Base-by-base conservation (phyloP, 2,329 filamentous ascomycete species). In the Neopestalotiopsis sp. region DNA sequence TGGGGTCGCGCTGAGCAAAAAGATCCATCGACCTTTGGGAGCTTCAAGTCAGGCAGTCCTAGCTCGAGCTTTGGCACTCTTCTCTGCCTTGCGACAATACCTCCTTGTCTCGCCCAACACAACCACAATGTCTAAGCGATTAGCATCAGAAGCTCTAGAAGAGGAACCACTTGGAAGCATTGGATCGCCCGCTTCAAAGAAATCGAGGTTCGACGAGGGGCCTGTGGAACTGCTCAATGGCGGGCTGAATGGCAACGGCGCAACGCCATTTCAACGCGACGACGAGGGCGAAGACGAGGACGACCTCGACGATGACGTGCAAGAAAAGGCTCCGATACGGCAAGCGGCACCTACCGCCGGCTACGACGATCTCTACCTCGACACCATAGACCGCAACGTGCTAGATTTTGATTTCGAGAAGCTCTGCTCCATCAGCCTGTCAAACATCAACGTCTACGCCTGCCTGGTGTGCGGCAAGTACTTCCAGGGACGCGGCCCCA, bases 381-480 rank as follows among this genome's bases (percentile, higher is more conserved):
- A 99, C 84, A 98, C 96, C 13, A 97, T 99, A 82, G 91, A 97
- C 80, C 93, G 96, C 76, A 90, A 91, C 77, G 91, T 97, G 61
- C 90, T 98, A 68, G 96, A 99, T 81, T 98, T 98, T 79, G 96
- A 99, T 81, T 99, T 99, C 79, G 96, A 99, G 80, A 99, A 99
- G 85, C 89, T 98, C 13, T 99, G 96, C 83, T 98, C 95, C 30
- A 88, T 99, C 73, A 97, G 94, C 42, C 88, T 99, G 7, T 97
- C 95, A 63, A 98, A 98, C 79, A 98, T 98, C 83, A 99, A 99
- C 78, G 95, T 99, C 59, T 99, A 99, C 80, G 96, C 96, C 10
- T 99, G 96, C 77, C 88, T 99, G 12, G 93, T 98, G 1, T 99
- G 96, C 80, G 96, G 96, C n/a, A 95, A 94, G 80, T 99, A 99